These are phyloP conservation scores for Epichloe scottii DNA, from an alignment of 2,329 filamentous ascomycete species.

Conservation along the genomic window DNA sequence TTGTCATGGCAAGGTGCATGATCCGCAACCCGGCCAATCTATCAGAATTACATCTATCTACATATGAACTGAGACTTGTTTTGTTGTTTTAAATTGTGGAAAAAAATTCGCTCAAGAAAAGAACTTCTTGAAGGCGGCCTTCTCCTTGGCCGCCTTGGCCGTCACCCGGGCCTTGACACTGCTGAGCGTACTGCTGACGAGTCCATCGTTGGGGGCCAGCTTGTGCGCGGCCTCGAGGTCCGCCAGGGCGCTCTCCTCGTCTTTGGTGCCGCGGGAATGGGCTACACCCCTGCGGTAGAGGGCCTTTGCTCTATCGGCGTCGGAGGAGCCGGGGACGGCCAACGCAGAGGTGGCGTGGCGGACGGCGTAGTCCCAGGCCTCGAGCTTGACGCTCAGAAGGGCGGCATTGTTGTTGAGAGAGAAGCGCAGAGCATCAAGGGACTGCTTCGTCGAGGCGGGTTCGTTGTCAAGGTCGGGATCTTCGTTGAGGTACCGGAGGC, in stretches of 20 bases:
- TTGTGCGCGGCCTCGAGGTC: constrained; percentile 65
- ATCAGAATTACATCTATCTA: background rate
- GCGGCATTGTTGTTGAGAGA: constrained; percentile 81
- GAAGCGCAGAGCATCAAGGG: constrained; percentile 66
- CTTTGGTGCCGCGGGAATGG: constrained; percentile 56
- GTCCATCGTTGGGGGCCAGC: constrained; percentile 62
- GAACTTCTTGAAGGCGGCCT: constrained; percentile 85
- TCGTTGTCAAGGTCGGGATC: constrained; percentile 66
- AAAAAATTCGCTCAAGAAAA: constrained; percentile 38
- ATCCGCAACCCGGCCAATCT: background rate
- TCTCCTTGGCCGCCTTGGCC: constrained; percentile 73
- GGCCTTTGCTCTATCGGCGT: constrained; percentile 79
- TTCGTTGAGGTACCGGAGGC: constrained; percentile 76
- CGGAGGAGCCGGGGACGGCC: constrained; percentile 49
- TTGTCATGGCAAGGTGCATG: background rate
- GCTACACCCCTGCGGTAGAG: constrained; percentile 73
- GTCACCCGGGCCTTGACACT: constrained; percentile 65
- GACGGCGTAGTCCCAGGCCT: constrained; percentile 56
- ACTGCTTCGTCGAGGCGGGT: constrained; percentile 50
- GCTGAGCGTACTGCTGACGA: constrained; percentile 61
- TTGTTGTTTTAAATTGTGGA: background rate
- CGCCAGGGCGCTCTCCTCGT: constrained; percentile 68
- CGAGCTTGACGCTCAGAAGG: constrained; percentile 71
- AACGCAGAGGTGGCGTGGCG: constrained; percentile 63
- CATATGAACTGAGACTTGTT: background rate